Evolutionary conservation across 768 basidiomycete species (phyloP).

Genomic region (Nidula microcarpa): DNA sequence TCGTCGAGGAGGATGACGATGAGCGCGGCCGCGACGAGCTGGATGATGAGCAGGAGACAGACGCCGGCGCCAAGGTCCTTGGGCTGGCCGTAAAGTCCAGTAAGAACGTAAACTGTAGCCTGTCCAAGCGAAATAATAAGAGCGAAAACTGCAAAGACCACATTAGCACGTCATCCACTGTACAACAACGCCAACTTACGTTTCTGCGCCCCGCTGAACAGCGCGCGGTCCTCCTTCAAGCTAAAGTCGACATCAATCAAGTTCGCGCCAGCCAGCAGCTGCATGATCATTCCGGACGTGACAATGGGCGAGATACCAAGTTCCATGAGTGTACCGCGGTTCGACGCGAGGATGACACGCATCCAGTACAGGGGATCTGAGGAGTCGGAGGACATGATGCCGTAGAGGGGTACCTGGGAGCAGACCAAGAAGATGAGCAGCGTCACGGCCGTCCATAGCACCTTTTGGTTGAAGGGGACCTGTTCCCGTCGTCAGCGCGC

Average conservation of each 20-base stretch:
- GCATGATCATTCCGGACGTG: constrained; percentile 99
- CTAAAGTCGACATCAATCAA: constrained; percentile 97
- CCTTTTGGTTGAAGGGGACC: constrained; percentile 98
- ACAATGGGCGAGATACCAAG: constrained; percentile 97
- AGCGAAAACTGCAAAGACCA: constrained; percentile 72
- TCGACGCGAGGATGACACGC: constrained; percentile 98
- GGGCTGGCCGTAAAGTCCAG: constrained; percentile 95
- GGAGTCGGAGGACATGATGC: constrained; percentile 99
- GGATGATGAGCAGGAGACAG: constrained; percentile 94
- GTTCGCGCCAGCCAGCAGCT: constrained; percentile 95
- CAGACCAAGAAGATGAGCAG: constrained; percentile 99
- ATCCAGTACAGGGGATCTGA: constrained; percentile 99
- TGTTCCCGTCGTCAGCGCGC: constrained; percentile 19
- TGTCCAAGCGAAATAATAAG: constrained; percentile 96
- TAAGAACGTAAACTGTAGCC: constrained; percentile 94
- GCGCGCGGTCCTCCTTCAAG: constrained; percentile 93
- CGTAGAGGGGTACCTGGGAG: constrained; percentile 98
- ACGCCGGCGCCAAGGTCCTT: constrained; percentile 93
- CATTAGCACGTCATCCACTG: neutral
- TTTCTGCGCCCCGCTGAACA: constrained; percentile 97
- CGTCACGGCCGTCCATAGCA: constrained; percentile 98
- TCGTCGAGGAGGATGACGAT: constrained; percentile 99
- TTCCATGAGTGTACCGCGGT: constrained; percentile 99
- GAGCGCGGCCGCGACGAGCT: constrained; percentile 88
- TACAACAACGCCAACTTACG: constrained; percentile 45